Percentiles rank a stretch among this genome's conserved stretches.
Conservation (phyloP, 2,329 filamentous ascomycete species). For the Pestalotiopsis fici region DNA sequence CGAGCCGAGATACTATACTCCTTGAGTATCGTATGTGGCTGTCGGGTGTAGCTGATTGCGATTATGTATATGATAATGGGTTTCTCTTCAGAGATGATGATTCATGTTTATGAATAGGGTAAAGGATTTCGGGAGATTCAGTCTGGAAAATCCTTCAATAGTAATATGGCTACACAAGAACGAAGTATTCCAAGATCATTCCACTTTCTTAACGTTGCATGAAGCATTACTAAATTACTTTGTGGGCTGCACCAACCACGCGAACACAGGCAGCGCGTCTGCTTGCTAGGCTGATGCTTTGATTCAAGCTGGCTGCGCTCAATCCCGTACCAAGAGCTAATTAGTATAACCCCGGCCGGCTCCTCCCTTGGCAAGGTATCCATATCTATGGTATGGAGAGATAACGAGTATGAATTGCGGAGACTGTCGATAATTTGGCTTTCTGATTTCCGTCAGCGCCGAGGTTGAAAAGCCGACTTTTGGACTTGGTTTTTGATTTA, state of each 20-base stretch:
- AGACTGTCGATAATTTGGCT: neutral
- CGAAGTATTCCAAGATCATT: neutral
- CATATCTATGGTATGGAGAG: neutral
- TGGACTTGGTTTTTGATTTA: neutral
- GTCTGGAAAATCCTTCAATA: neutral
- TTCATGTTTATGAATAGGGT: neutral
- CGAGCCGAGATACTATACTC: constrained; percentile 73
- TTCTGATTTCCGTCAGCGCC: neutral
- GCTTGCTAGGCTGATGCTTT: neutral
- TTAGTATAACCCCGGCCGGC: neutral
- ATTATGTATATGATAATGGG: neutral
- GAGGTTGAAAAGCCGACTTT: neutral
- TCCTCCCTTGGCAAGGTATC: neutral
- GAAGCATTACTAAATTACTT: neutral
- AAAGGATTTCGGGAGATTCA: neutral
- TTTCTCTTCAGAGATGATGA: neutral
- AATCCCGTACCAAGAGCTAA: neutral
- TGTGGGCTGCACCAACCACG: neutral
- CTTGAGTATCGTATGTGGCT: constrained; percentile 2
- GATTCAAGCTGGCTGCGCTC: neutral
- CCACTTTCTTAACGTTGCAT: neutral
- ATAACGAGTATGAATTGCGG: neutral
- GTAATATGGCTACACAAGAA: neutral
- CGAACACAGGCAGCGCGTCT: neutral
- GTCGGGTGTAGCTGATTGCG: neutral